Percentiles rank a stretch among this genome's conserved stretches.
These are phyloP conservation scores for Aspergillus quadrilineatus DNA, from an alignment of 2,329 filamentous ascomycete species.

Conservation along the genomic window DNA sequence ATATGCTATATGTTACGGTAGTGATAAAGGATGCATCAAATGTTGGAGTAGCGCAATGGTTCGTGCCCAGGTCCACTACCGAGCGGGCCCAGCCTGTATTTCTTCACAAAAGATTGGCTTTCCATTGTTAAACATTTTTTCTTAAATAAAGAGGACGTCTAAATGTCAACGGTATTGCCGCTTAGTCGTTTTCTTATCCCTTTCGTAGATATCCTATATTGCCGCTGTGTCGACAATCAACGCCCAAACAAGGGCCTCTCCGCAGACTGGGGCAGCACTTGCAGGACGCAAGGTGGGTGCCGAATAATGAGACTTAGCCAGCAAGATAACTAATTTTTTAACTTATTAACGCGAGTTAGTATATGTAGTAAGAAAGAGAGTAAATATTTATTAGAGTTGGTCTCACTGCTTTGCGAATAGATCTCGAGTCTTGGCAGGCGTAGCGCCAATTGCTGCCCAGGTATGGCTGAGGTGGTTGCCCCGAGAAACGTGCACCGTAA, in stretches of 20 bases:
- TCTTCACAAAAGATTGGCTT: neutral
- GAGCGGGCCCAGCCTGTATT: neutral
- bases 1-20: neutral
- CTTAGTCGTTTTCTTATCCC: too few relatives aligned
- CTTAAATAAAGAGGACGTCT: too few relatives aligned
- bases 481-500: constrained; percentile 31
- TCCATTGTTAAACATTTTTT: too few relatives aligned
- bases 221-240: too few relatives aligned
- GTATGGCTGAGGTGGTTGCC: constrained; percentile 22
- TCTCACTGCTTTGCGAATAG: neutral
- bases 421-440: neutral
- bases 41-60: neutral
- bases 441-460: neutral
- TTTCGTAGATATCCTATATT: too few relatives aligned
- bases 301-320: neutral
- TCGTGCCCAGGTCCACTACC: neutral
- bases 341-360: too few relatives aligned
- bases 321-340: too few relatives aligned
- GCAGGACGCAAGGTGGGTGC: neutral
- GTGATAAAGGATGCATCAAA: neutral
- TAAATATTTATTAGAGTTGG: neutral
- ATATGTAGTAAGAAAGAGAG: too few relatives aligned
- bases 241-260: too few relatives aligned
- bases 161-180: too few relatives aligned
- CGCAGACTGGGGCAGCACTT: neutral